phyloP scores from a whole-genome alignment of 1,284 basidiomycete species.

The Microbotryum saponariae region DNA sequence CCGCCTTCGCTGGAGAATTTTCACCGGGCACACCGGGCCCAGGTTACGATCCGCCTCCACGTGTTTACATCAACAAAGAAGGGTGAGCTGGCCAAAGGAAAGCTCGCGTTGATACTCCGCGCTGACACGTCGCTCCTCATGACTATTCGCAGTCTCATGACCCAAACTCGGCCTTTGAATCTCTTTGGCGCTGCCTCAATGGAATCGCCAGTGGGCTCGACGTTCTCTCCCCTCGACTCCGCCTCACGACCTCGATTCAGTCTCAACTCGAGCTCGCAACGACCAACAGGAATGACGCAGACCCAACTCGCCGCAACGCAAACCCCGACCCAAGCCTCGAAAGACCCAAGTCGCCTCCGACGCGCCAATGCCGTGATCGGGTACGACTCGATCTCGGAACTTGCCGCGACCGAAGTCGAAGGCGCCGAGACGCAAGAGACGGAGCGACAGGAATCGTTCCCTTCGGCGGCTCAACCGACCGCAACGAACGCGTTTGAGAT shows the following conservation, averaged over 20 bases:
- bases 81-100: conserved; percentile 7
- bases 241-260: conserved; percentile 6
- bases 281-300: conserved; percentile 5
- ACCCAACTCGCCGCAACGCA: conserved; percentile 24
- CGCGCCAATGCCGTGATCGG: conserved; percentile 7
- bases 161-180: conserved; percentile 29
- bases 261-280: conserved; percentile 13
- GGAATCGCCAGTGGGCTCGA: conserved; percentile 12
- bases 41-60: conserved; percentile 15
- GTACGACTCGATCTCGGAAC: neutral
- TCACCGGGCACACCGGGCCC: conserved; percentile 13
- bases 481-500: conserved; percentile 17
- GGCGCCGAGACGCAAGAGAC: conserved; percentile 6
- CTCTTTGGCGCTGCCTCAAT: conserved; percentile 22
- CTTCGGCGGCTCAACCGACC: conserved; percentile 16
- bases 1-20: conserved; percentile 16
- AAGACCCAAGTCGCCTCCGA: conserved; percentile 12
- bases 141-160: conserved; percentile 14
- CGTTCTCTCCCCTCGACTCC: conserved; percentile 3
- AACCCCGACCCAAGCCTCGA: conserved; percentile 18
- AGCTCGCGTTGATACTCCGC: rapidly evolving
- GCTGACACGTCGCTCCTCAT: neutral
- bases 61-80: conserved; percentile 31
- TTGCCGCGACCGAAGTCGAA: conserved; percentile 4
- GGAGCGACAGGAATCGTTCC: conserved; percentile 7